Percentiles rank a stretch among this genome's conserved stretches.
These are phyloP conservation scores for Massarina eburnea DNA, from an alignment of 2,329 filamentous ascomycete genomes.

Conservation along the genomic window DNA sequence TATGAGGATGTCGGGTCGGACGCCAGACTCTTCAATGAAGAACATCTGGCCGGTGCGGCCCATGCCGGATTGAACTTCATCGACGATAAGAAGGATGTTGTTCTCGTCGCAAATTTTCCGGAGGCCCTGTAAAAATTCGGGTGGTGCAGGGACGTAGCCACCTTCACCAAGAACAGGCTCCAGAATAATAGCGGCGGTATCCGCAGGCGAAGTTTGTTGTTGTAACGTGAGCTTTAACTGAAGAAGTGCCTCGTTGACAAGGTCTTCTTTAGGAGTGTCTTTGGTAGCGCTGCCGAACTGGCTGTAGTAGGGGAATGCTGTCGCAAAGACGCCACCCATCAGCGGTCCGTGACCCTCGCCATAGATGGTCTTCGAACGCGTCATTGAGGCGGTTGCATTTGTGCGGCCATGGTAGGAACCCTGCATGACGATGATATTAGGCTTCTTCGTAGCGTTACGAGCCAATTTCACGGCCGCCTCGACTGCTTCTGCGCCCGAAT, in stretches of 20 bases:
- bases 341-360: conserved; percentile 32
- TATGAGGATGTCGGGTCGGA: conserved; percentile 48
- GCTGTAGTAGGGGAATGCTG: conserved; percentile 34
- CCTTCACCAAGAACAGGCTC: conserved; percentile 33
- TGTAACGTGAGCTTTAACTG: conserved; percentile 29
- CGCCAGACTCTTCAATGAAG: conserved; percentile 46
- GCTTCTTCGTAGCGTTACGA: conserved; percentile 33
- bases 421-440: conserved; percentile 37
- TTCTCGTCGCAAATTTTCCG: conserved; percentile 48
- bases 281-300: conserved; percentile 24
- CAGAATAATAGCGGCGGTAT: conserved; percentile 32
- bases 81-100: conserved; percentile 46
- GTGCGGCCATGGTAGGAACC: conserved; percentile 35
- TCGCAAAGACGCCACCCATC: conserved; percentile 33
- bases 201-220: conserved; percentile 29
- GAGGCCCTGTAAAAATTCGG: conserved; percentile 36
- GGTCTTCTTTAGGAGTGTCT: conserved; percentile 27
- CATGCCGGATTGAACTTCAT: conserved; percentile 50
- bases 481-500: conserved; percentile 33
- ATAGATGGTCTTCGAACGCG: conserved; percentile 33
- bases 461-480: conserved; percentile 32
- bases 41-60: conserved; percentile 50
- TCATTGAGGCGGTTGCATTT: conserved; percentile 33
- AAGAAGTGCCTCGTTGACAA: conserved; percentile 25
- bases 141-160: conserved; percentile 32